phyloP scores from a whole-genome alignment of 2,329 filamentous ascomycete species.

The Beauveria sp. region DNA sequence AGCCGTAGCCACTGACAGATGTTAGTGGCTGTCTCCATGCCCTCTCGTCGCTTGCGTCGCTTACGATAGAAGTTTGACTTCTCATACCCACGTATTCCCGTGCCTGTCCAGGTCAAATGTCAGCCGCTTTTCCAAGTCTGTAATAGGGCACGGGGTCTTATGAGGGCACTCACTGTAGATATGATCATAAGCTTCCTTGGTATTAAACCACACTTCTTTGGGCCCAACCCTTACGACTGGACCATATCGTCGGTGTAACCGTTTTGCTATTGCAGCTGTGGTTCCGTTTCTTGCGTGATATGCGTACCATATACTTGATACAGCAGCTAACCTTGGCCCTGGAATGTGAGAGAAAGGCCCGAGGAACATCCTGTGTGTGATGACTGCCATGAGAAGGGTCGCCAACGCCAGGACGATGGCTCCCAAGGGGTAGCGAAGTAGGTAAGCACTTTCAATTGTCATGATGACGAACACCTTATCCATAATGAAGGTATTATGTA shows the following conservation, averaged over 20 bases:
- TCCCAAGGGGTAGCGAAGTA: neutral
- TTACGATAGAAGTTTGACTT: constrained; percentile 47
- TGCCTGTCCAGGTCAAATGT: constrained; percentile 23
- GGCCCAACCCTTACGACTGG: constrained; percentile 45
- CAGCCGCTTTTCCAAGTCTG: neutral
- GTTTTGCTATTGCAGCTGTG: constrained; percentile 32
- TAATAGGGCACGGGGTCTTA: neutral
- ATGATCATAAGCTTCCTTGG: constrained; percentile 36
- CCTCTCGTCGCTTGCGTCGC: constrained; percentile 11
- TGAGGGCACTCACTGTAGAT: constrained; percentile 36
- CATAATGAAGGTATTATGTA: neutral
- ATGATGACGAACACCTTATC: neutral
- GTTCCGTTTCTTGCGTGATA: constrained; percentile 36
- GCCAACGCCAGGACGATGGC: neutral
- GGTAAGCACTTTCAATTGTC: neutral
- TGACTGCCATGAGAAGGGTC: neutral
- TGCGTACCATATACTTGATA: constrained; percentile 42
- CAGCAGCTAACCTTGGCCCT: constrained; percentile 37
- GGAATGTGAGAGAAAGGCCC: constrained; percentile 39
- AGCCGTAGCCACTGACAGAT: constrained; percentile 34
- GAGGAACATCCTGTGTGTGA: constrained; percentile 32
- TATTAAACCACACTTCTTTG: constrained; percentile 46
- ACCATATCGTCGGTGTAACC: constrained; percentile 40
- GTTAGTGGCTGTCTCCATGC: neutral
- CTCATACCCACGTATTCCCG: constrained; percentile 36